Conservation (phyloP, 1,284 basidiomycete genomes). For the Chalciporus sp. region DNA sequence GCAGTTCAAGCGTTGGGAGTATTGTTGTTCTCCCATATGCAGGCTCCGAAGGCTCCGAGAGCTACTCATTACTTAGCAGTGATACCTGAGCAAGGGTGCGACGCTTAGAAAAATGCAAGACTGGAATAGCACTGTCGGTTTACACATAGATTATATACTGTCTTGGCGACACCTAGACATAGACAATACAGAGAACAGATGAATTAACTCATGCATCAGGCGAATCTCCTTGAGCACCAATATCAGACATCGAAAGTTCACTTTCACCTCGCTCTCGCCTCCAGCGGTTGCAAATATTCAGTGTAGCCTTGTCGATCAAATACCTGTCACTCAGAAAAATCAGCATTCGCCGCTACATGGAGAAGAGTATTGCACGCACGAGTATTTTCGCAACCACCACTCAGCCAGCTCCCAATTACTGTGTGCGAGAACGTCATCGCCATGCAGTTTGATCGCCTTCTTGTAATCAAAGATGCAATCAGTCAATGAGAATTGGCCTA, state of each 20-base stretch:
- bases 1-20: not conserved
- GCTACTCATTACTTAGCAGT: no score
- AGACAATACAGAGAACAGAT: slow-evolving; percentile 17
- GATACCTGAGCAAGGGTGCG: no score
- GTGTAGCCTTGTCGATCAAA: slow-evolving; percentile 65
- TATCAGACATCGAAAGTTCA: slow-evolving; percentile 60
- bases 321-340: slow-evolving; percentile 47
- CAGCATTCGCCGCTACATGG: not conserved
- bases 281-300: slow-evolving; percentile 75
- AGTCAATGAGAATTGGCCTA: slow-evolving; percentile 76
- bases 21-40: not conserved
- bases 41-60: no score
- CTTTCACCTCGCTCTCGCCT: slow-evolving; percentile 71
- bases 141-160: slow-evolving; percentile 16
- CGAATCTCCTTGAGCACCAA: slow-evolving; percentile 48
- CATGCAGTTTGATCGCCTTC: slow-evolving; percentile 71
- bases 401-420: slow-evolving; percentile 88
- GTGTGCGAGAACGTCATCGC: slow-evolving; percentile 87
- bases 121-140: not conserved
- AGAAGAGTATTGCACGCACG: slow-evolving; percentile 31
- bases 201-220: slow-evolving; percentile 28
- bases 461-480: slow-evolving; percentile 77
- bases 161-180: not conserved
- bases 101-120: not conserved
- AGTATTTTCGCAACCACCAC: slow-evolving; percentile 77